Evolutionary conservation across 305 asterid species (phyloP).

Genomic region (Solanum hybrid): DNA sequence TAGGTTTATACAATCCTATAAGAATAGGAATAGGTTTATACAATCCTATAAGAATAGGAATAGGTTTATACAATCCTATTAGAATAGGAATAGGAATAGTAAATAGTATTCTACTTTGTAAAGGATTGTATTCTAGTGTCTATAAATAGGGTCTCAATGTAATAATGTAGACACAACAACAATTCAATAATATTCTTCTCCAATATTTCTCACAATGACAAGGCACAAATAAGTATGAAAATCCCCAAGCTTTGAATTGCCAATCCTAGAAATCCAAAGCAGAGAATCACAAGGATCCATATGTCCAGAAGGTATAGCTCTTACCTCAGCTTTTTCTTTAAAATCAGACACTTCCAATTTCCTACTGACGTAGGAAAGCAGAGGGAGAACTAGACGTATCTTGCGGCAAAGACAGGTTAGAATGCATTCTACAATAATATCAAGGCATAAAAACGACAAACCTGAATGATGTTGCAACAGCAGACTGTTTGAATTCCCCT

Average conservation of each 20-base stretch:
- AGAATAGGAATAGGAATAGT: too few relatives aligned
- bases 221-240: neutral
- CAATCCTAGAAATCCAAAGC: neutral
- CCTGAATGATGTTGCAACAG: constrained; percentile 30
- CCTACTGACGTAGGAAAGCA: neutral
- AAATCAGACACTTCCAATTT: neutral
- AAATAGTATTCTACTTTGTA: too few relatives aligned
- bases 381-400: neutral
- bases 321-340: neutral
- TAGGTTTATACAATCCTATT: too few relatives aligned
- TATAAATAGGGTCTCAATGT: too few relatives aligned
- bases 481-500: constrained; percentile 33
- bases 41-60: too few relatives aligned
- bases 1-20: too few relatives aligned
- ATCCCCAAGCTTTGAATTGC: constrained; percentile 1
- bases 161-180: too few relatives aligned
- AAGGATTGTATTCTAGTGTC: too few relatives aligned
- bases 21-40: too few relatives aligned
- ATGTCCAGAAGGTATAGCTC: neutral
- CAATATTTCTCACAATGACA: neutral
- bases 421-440: neutral
- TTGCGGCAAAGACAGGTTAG: neutral
- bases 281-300: neutral
- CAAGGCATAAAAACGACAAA: constrained; percentile 5
- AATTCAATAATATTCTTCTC: too few relatives aligned